Conservation (phyloP, 208 protist species). For the Wallacemonas rigidus region DNA sequence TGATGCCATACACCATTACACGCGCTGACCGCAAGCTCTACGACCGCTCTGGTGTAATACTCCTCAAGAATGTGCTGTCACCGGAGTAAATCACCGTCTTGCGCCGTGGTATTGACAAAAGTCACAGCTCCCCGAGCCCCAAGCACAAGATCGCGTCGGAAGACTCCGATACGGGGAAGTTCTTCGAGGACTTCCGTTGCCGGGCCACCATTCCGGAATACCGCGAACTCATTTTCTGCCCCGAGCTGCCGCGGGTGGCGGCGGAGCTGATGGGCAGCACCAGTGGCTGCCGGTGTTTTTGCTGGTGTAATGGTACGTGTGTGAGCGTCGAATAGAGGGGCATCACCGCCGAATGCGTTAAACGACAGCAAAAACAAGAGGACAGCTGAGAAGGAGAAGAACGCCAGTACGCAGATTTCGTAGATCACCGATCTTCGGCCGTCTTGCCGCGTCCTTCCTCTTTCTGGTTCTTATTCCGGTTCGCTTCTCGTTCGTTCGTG, state of each 20-base stretch:
- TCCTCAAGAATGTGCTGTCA: slow-evolving; percentile 15
- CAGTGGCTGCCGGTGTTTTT: slow-evolving; percentile 33
- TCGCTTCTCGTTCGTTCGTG: neutral
- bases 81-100: slow-evolving; percentile 32
- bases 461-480: slow-evolving; percentile 1
- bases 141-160: slow-evolving; percentile 41
- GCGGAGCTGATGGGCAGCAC: slow-evolving; percentile 34
- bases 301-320: too few species aligned
- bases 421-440: too few species aligned
- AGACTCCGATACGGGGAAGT: slow-evolving; percentile 40
- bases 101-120: slow-evolving; percentile 31
- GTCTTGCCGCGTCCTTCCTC: too few species aligned
- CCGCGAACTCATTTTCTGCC: slow-evolving; percentile 42
- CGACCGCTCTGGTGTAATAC: slow-evolving; percentile 7
- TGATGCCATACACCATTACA: slow-evolving; percentile 6
- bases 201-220: slow-evolving; percentile 48
- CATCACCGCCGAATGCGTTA: too few species aligned
- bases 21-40: neutral
- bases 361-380: too few species aligned
- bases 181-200: slow-evolving; percentile 59
- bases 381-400: too few species aligned
- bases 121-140: slow-evolving; percentile 29
- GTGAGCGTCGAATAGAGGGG: too few species aligned
- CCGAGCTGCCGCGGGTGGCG: slow-evolving; percentile 28
- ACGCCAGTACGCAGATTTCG: too few species aligned